These are phyloP conservation scores for Neocucurbitaria cava DNA, from an alignment of 2,329 filamentous ascomycete genomes.

Conservation along the genomic window DNA sequence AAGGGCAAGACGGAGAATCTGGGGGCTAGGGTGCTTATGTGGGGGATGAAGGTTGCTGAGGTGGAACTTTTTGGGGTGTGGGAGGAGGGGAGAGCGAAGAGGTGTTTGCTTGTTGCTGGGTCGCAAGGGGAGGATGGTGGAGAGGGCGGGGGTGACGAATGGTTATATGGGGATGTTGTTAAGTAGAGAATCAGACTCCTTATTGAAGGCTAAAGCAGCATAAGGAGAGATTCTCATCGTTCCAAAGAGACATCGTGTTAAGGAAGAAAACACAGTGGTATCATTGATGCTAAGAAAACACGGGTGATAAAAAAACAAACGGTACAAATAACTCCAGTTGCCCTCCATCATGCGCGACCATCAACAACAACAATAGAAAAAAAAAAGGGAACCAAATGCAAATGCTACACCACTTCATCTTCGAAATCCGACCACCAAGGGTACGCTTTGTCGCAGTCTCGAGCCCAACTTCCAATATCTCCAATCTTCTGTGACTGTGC, in stretches of 20 bases:
- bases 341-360: background rate
- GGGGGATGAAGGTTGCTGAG: slow-evolving; percentile 32
- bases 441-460: background rate
- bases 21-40: slow-evolving; percentile 28
- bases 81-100: slow-evolving; percentile 4
- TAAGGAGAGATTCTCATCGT: background rate
- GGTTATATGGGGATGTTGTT: slow-evolving; percentile 21
- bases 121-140: background rate
- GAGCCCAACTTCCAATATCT: background rate
- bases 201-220: background rate
- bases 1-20: slow-evolving; percentile 20
- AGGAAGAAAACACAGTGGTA: background rate
- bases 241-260: no score
- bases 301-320: background rate
- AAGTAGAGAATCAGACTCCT: background rate
- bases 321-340: background rate
- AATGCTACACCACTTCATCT: background rate
- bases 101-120: slow-evolving; percentile 18
- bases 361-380: background rate
- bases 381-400: background rate
- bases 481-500: background rate
- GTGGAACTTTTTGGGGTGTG: slow-evolving; percentile 17
- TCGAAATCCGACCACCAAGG: background rate
- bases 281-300: background rate
- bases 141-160: background rate